Evolutionary conservation across 2,329 filamentous ascomycete species (phyloP).

Genomic region (Phaeosphaeriaceae sp.): DNA sequence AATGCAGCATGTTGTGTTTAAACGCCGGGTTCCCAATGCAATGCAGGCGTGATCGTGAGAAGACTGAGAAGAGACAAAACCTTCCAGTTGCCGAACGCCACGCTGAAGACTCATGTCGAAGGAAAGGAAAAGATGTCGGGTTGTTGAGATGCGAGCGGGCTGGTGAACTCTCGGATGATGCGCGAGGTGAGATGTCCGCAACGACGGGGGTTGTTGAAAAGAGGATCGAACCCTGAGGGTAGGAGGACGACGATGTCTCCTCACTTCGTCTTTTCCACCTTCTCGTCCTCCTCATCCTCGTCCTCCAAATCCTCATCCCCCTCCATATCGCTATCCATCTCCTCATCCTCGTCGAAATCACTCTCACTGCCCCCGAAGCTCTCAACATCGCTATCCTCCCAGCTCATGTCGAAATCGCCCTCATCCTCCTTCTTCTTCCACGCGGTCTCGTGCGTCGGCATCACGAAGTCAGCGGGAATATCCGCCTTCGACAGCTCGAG

Average conservation of each 20-base stretch:
- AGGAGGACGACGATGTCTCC: background rate
- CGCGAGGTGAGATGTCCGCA: no score
- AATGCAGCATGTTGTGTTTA: background rate
- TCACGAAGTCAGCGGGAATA: conserved; percentile 78
- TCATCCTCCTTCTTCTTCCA: conserved; percentile 66
- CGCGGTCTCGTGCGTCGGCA: conserved; percentile 76
- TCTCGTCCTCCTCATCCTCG: conserved; percentile 17
- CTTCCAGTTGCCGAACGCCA: conserved; percentile 28
- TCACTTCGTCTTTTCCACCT: background rate
- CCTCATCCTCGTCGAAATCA: conserved; percentile 61
- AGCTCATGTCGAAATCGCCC: conserved; percentile 63
- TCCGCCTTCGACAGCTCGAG: conserved; percentile 78
- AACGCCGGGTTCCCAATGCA: conserved; percentile 26
- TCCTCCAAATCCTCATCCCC: conserved; percentile 50
- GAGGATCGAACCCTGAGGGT: no score
- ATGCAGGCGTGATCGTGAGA: conserved; percentile 17
- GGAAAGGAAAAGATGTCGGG: conserved; percentile 7
- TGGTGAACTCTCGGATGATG: no score
- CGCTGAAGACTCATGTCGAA: conserved; percentile 19
- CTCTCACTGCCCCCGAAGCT: conserved; percentile 76
- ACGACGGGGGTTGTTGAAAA: no score
- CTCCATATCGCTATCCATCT: conserved; percentile 65
- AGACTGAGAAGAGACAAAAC: conserved; percentile 10
- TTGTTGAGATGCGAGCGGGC: background rate
- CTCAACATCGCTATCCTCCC: conserved; percentile 60